Conservation (phyloP, 108 stramenopile genomes). For the Nitzschia sp. region DNA sequence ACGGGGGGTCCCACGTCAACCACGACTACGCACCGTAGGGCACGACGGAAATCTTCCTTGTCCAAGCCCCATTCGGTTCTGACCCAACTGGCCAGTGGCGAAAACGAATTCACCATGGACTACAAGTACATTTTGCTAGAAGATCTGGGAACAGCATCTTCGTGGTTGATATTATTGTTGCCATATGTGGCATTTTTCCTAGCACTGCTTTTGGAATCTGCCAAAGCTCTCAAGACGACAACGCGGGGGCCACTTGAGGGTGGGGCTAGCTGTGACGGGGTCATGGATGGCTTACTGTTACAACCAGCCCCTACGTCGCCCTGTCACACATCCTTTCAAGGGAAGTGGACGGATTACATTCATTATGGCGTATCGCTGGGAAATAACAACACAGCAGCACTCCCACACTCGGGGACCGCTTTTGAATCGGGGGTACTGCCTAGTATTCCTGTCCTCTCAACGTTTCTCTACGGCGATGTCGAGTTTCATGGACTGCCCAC, state of each 20-base stretch:
- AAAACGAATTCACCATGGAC: conserved; percentile 56
- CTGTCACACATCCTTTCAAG: conserved; percentile 34
- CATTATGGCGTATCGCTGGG: neutral
- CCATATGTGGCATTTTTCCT: conserved; percentile 68
- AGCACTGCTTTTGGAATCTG: conserved; percentile 52
- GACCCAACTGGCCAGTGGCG: conserved; percentile 14
- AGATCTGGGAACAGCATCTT: conserved; percentile 76
- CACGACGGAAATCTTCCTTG: neutral
- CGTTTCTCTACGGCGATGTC: conserved; percentile 49
- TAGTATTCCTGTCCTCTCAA: conserved; percentile 61
- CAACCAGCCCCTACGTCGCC: neutral
- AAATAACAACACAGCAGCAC: neutral
- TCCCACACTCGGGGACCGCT: conserved; percentile 34
- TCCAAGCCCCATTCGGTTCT: conserved; percentile 8
- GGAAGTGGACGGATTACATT: conserved; percentile 20
- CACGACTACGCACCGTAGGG: neutral
- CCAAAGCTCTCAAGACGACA: conserved; percentile 34
- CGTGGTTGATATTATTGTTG: conserved; percentile 69
- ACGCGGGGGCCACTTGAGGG: conserved; percentile 45
- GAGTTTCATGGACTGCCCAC: conserved; percentile 41
- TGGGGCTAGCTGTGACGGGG: conserved; percentile 18
- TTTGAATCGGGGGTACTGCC: conserved; percentile 63
- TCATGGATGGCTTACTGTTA: neutral
- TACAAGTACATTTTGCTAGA: conserved; percentile 71
- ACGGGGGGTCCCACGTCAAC: neutral